Conservation (phyloP, 495 filamentous ascomycete genomes). For the Apodospora peruviana region DNA sequence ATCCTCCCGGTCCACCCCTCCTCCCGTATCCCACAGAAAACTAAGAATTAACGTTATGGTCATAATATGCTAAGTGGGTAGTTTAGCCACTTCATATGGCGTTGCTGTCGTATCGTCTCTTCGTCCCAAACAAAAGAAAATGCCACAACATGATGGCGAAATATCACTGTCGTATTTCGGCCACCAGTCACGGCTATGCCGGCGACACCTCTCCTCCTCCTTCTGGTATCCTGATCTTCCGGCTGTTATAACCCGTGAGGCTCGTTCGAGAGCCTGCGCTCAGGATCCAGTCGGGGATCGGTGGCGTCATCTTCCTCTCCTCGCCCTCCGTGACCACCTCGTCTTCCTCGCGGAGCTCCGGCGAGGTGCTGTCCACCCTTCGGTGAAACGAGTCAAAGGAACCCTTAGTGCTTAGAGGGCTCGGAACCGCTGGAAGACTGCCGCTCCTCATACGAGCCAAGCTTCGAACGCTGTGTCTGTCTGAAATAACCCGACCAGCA, state of each 20-base stretch:
- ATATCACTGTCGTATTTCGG: background rate
- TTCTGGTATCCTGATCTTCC: conserved; percentile 10
- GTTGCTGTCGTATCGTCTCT: background rate
- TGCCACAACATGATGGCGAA: conserved; percentile 6
- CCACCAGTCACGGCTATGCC: conserved; percentile 1
- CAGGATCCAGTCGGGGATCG: conserved; percentile 55
- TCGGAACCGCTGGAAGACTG: conserved; percentile 51
- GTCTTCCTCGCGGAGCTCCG: conserved; percentile 26
- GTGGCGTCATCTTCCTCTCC: conserved; percentile 48
- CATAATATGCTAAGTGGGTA: conserved; percentile 1
- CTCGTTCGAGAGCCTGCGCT: conserved; percentile 41
- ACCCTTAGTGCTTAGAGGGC: conserved; percentile 44
- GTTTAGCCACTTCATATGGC: background rate
- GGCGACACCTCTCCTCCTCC: conserved; percentile 1
- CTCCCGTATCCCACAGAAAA: conserved; percentile 1
- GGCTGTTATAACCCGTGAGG: conserved; percentile 30
- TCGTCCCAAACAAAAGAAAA: conserved; percentile 6
- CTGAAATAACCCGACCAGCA: conserved; percentile 54
- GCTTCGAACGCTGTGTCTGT: conserved; percentile 46
- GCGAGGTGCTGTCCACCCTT: conserved; percentile 22
- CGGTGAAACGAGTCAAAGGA: conserved; percentile 42
- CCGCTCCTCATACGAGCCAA: conserved; percentile 64
- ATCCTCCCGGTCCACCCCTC: too few relatives aligned
- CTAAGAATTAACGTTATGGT: conserved; percentile 8
- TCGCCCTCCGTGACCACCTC: conserved; percentile 6